Base-by-base conservation (phyloP, 495 filamentous ascomycete genomes). In the Penicillium coffeae region DNA sequence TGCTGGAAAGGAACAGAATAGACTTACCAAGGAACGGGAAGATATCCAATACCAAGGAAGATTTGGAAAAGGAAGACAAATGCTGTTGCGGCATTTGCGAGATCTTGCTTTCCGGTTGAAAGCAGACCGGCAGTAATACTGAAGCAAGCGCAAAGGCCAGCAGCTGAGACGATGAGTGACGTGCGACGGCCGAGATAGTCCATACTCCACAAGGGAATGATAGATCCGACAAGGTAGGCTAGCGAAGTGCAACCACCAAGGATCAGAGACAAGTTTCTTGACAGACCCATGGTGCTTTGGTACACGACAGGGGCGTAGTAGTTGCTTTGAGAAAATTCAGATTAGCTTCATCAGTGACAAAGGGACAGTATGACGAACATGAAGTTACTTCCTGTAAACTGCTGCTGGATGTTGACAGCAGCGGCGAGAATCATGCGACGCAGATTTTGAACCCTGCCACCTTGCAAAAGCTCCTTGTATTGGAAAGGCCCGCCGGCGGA, bases 1-100 rank as follows among this genome's bases (percentile, higher is more conserved):
- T n/a, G n/a, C n/a, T n/a, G n/a, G n/a, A n/a, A n/a, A n/a, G n/a
- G 73, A 72, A 22, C 74, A 53, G 30, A 64, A 65, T 4, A 62
- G 64, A 4, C 70, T 65, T 1, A 78, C 84, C 84, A 88, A 18
- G 80, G 80, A 3, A 64, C 55, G 13, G 61, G 58, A 16, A 64
- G 25, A 38, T 56, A 64, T 2, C 76, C 74, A 44, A 78, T 63
- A 0, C 70, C 68, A 30, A 77, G 60, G 55, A 71, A 76, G 13
- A 76, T 57, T 42, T 77, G 70, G 56, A 76, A 78, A 10, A 77
- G 41, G 40, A 80, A 79, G 5, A 79, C 53, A 30, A 70, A 70
- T 1, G 66, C 70, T 1, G 69, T 71, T 1, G 74, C 73, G 16
- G 48, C 68, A 48, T 71, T 69, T 2, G 68, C 68, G 8, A 51